Percentiles rank a stretch among this genome's conserved stretches.
These are phyloP conservation scores for Clarireedia monteithiana DNA, from an alignment of 2,329 filamentous ascomycete species.

Conservation along the genomic window DNA sequence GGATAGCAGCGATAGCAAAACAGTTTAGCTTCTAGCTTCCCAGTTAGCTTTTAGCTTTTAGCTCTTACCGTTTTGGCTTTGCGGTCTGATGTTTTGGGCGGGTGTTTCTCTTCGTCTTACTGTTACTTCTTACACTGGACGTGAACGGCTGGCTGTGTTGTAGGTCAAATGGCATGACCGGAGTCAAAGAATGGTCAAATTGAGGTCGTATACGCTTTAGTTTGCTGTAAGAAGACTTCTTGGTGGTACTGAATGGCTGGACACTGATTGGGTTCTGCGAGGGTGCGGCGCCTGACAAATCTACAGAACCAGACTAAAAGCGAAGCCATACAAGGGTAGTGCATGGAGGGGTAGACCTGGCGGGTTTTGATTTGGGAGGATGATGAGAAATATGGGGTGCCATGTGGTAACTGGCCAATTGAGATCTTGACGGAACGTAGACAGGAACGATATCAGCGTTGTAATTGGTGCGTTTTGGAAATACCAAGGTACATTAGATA, in stretches of 20 bases:
- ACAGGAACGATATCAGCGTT: not conserved
- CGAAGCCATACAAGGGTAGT: not conserved
- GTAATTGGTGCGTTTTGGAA: slow-evolving; percentile 1
- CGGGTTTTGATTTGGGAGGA: slow-evolving; percentile 4
- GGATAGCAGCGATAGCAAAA: not conserved
- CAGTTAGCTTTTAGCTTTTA: too few relatives aligned
- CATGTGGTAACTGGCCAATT: slow-evolving; percentile 3
- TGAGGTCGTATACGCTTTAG: too few relatives aligned
- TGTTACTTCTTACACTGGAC: not conserved
- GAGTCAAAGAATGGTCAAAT: not conserved
- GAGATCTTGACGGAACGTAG: not conserved
- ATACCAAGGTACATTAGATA: not conserved
- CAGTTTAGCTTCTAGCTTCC: not conserved
- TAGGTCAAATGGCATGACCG: not conserved
- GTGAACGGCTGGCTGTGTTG: not conserved
- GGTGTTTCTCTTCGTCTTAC: not conserved
- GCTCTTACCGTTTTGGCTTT: too few relatives aligned
- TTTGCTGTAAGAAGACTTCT: too few relatives aligned
- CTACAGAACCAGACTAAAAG: not conserved
- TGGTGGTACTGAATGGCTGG: too few relatives aligned
- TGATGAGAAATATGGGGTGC: slow-evolving; percentile 3
- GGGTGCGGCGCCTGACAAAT: slow-evolving; percentile 2
- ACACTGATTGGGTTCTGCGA: not conserved
- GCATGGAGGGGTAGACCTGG: slow-evolving; percentile 9
- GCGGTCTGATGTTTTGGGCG: too few relatives aligned